Conservation (phyloP, 345 rosid genomes). For the Citrus medica region DNA sequence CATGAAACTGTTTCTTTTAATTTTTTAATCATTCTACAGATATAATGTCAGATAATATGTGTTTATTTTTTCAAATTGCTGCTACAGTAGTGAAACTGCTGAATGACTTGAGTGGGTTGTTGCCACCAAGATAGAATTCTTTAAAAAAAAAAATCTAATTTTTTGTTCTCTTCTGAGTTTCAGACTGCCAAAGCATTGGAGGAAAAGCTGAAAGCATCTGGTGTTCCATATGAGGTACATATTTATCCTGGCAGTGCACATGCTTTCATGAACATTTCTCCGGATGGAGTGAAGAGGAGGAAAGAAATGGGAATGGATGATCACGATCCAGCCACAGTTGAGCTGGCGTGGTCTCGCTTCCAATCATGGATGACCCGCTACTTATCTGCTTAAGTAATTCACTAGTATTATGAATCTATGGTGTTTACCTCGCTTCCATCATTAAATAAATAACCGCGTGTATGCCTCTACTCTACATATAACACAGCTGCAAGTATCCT, state of each 20-base stretch:
- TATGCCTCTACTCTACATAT: background rate
- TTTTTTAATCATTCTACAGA: background rate
- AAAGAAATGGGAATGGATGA: slow-evolving; percentile 83
- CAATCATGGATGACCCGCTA: slow-evolving; percentile 72
- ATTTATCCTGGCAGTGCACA: slow-evolving; percentile 71
- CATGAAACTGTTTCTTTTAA: background rate
- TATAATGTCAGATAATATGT: background rate
- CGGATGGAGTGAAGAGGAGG: slow-evolving; percentile 75
- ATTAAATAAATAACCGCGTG: background rate
- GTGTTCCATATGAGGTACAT: slow-evolving; percentile 74
- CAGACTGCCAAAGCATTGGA: slow-evolving; percentile 88
- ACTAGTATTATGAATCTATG: background rate
- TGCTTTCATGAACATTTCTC: slow-evolving; percentile 82
- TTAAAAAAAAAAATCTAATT: background rate
- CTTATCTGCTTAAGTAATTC: slow-evolving; percentile 30
- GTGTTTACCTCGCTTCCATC: background rate
- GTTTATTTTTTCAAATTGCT: background rate
- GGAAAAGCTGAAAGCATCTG: slow-evolving; percentile 78
- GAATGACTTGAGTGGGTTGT: background rate
- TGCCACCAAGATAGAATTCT: background rate
- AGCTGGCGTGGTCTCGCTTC: slow-evolving; percentile 93
- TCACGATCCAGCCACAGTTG: slow-evolving; percentile 74
- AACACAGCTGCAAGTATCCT: background rate
- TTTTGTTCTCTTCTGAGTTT: background rate
- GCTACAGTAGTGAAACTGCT: background rate